Evolutionary conservation across 192 early-diverging fungal species (phyloP), one percentile per base, ranked within the genome.

Genomic region (Coemansia sp.): DNA sequence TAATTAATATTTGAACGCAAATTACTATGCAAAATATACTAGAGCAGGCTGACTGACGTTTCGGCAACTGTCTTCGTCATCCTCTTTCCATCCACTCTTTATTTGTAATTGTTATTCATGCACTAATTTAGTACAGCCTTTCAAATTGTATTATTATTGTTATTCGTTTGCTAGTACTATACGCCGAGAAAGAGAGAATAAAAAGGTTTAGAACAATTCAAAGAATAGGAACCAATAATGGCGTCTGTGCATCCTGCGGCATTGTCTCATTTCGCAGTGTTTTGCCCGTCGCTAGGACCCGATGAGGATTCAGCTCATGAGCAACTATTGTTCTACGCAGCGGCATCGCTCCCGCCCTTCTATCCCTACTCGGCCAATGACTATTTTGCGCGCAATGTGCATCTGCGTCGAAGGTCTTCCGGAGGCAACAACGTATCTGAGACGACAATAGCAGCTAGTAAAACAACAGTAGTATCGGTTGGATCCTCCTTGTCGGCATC

Each of bases 241-340:
- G 53, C 54, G 18, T 58, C 70, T 40, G 64, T 71, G 0, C 76
- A 81, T 57, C 70, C 79, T 3, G 70, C 71, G n/a, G 79, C 79
- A n/a, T 70, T 93, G 9, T 82, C 87, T 15, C 89, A 90, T 70
- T 93, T 93, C 73, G 87, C 89, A 49, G 81, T 93, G 13, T 93
- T 89, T 67, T 91, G 90, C 64, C 89, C 92, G 10, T 83, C 81
- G 43, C 78, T 92, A 50, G 88, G 90, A 0, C 77, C 79, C 0
- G 77, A 79, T 50, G 92, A 92, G 66, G 90, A 92, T 64, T 88
- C 76, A n/a, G 83, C 89, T 8, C 86, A 89, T 75, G 90, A 93
- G 56, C 92, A 93, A 72, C 75, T 93, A 18, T 72, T 93, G 5
- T 93, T 87, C 58, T 93, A 92, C 64, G 81, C 87, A 0, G 89